Evolutionary conservation across 2,329 filamentous ascomycete genomes (phyloP), one percentile per base, ranked within the genome.

Genomic region (Fusarium concolor): DNA sequence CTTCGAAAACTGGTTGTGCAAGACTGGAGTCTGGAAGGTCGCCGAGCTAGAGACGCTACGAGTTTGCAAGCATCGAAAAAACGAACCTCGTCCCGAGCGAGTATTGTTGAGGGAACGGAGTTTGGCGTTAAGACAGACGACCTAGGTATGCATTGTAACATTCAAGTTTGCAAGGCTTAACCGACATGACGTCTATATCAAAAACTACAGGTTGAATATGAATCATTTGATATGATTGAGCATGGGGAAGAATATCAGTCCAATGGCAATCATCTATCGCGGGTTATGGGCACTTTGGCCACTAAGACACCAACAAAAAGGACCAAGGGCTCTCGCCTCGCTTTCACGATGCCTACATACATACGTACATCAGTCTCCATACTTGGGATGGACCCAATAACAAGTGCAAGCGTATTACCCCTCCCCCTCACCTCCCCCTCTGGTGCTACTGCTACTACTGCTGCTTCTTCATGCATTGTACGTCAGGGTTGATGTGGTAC

Each of bases 401-500:
- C 18, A 44, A 43, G 39, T 45, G 31, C 65, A 67, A 67, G 64
- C 64, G 57, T 47, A 42, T 51, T 69, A 63, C 67, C 67, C 67
- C 67, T 65, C 67, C 67, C 58, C 58, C 51, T 69, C 52, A 29
- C 55, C 45, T 52, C 39, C 52, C 50, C 44, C 29, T 54, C 44
- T 28, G 37, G 46, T 53, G 39, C n/a, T n/a, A n/a, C n/a, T n/a
- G n/a, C n/a, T n/a, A n/a, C n/a, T n/a, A n/a, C n/a, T n/a, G n/a
- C 52, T 66, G 18, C 22, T 60, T 49, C 56, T 45, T 61, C 46
- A 54, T 69, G 62, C 62, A 70, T 70, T 50, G 62, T 64, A 56
- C 66, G 66, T 64, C 62, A 63, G 53, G 66, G 61, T 54, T 64
- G n/a, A n/a, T 52, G 58, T 64, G 54, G 44, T 60, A 68, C 62